Conservation (phyloP, 2,329 filamentous ascomycete genomes). For the Scedosporium apiospermum region DNA sequence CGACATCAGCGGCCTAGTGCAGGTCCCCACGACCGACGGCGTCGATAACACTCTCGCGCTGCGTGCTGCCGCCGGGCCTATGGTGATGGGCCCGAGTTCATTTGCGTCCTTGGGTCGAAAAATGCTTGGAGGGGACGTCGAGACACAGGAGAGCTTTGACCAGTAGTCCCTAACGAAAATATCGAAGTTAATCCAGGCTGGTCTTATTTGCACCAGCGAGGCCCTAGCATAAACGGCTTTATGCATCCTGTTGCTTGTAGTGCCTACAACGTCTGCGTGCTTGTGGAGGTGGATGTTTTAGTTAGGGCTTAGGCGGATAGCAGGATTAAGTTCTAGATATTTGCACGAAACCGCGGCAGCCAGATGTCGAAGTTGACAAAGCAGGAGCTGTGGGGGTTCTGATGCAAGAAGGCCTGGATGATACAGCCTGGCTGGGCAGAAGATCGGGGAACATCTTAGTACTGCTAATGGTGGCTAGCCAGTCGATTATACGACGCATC, state of each 20-base stretch:
- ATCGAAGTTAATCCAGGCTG: neutral
- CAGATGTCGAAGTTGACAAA: neutral
- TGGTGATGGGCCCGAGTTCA: neutral
- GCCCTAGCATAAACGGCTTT: neutral
- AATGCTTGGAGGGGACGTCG: neutral
- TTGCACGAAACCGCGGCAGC: neutral
- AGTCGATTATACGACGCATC: no score
- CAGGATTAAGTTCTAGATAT: neutral
- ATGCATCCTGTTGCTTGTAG: neutral
- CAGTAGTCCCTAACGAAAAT: neutral
- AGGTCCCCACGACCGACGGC: slow-evolving; percentile 7
- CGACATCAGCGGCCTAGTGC: slow-evolving; percentile 7
- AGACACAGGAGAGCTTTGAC: neutral
- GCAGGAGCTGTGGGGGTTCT: neutral
- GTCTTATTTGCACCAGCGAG: neutral
- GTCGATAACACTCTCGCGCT: slow-evolving; percentile 8
- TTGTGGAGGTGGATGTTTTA: neutral
- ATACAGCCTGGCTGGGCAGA: neutral
- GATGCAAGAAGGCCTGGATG: neutral
- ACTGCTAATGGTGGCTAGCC: no score
- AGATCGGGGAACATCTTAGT: neutral
- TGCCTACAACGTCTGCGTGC: neutral
- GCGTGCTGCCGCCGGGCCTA: neutral
- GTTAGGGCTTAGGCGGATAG: neutral
- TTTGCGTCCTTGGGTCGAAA: neutral